Conservation (phyloP, 2,329 filamentous ascomycete genomes). For the Colletotrichum tofieldiae region DNA sequence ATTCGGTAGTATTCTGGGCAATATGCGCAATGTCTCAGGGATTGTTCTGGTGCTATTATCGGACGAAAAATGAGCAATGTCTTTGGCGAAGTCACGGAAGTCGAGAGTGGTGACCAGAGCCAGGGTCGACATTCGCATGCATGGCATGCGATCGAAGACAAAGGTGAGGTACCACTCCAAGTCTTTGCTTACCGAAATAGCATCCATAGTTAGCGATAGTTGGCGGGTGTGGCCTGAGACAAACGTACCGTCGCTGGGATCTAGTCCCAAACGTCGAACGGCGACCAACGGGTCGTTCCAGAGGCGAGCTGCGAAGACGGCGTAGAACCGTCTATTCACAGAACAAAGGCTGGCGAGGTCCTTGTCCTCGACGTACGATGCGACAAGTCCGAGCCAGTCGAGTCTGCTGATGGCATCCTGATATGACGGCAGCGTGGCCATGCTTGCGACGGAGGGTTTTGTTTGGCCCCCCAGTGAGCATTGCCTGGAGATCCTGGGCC, state of each 20-base stretch:
- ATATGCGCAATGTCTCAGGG: conserved; percentile 57
- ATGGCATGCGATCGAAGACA: conserved; percentile 56
- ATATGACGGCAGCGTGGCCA: conserved; percentile 65
- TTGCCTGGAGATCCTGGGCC: neutral
- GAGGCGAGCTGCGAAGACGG: conserved; percentile 65
- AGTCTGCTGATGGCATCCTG: conserved; percentile 61
- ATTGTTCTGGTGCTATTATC: conserved; percentile 56
- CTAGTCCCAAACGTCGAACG: conserved; percentile 57
- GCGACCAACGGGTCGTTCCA: conserved; percentile 67
- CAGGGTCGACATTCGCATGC: conserved; percentile 57
- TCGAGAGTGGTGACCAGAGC: conserved; percentile 64
- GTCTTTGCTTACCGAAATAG: conserved; percentile 54
- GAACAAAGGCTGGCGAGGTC: conserved; percentile 65
- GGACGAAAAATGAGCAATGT: conserved; percentile 59
- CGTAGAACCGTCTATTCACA: conserved; percentile 64
- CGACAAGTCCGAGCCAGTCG: conserved; percentile 67
- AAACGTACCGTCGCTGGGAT: conserved; percentile 62
- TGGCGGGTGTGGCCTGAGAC: conserved; percentile 13
- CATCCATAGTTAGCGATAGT: conserved; percentile 14
- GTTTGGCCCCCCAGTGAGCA: neutral
- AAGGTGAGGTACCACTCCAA: conserved; percentile 65
- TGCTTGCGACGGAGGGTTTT: neutral
- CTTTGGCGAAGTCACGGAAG: conserved; percentile 60
- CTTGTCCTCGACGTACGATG: conserved; percentile 58
- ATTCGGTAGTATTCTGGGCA: conserved; percentile 59